Evolutionary conservation across 2,329 filamentous ascomycete genomes (phyloP).

Genomic region (Aspergillus sp.): DNA sequence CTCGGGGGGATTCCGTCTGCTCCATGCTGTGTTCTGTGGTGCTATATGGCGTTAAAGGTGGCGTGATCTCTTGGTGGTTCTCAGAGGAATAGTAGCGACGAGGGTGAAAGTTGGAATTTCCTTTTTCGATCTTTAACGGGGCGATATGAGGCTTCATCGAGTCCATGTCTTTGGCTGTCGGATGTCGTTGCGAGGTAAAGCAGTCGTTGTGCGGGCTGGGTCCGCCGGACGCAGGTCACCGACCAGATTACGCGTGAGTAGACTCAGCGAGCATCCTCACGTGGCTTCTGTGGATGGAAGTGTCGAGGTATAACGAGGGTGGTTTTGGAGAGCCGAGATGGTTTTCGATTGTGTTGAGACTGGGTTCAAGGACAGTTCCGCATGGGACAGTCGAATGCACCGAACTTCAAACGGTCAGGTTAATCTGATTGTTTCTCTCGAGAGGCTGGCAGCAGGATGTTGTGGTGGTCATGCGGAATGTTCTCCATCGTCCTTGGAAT

Average conservation of each 20-base stretch:
- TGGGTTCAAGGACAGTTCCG: too few relatives aligned
- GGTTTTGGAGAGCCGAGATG: too few relatives aligned
- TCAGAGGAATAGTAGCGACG: slow-evolving; percentile 24
- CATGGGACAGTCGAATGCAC: not conserved
- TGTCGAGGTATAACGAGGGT: too few relatives aligned
- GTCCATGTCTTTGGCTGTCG: slow-evolving; percentile 26
- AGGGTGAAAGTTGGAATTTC: slow-evolving; percentile 24
- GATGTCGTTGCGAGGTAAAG: not conserved
- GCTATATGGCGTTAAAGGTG: slow-evolving; percentile 68
- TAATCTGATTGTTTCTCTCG: not conserved
- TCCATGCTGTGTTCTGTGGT: slow-evolving; percentile 57
- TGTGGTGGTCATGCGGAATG: slow-evolving; percentile 9
- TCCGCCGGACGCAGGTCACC: slow-evolving; percentile 23
- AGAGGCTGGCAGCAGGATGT: slow-evolving; percentile 12
- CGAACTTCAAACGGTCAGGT: not conserved
- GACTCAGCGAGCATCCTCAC: slow-evolving; percentile 29
- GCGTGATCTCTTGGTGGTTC: slow-evolving; percentile 62
- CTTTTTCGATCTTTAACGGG: slow-evolving; percentile 38
- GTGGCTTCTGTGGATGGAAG: not conserved
- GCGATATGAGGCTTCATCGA: slow-evolving; percentile 35
- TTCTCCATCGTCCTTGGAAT: slow-evolving; percentile 25
- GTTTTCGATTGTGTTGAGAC: too few relatives aligned
- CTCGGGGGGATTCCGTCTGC: slow-evolving; percentile 47
- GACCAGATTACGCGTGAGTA: slow-evolving; percentile 28
- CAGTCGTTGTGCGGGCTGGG: slow-evolving; percentile 1